Percentiles rank a stretch among this genome's conserved stretches.
Evolutionary conservation across 1,284 basidiomycete species (phyloP).

Genomic region (Cutaneotrichosporon curvatum): DNA sequence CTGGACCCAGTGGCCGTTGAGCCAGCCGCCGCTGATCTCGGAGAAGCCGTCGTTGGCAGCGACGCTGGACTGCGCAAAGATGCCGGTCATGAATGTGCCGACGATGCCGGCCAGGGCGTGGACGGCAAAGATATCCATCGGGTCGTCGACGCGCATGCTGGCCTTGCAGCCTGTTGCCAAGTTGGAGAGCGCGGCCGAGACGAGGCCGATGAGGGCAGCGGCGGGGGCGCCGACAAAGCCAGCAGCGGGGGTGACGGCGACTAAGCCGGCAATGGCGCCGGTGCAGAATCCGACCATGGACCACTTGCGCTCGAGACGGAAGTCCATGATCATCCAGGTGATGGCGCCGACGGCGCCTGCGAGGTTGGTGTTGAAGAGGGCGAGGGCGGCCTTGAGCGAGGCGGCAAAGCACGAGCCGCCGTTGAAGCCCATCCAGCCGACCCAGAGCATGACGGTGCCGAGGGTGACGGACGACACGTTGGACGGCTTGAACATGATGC

Average conservation of each 20-base stretch:
- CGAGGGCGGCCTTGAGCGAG: slow-evolving; percentile 77
- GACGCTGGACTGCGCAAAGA: slow-evolving; percentile 70
- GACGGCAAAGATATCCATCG: slow-evolving; percentile 72
- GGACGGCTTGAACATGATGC: slow-evolving; percentile 83
- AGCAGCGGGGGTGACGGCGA: slow-evolving; percentile 66
- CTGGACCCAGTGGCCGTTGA: slow-evolving; percentile 64
- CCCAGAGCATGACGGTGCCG: slow-evolving; percentile 84
- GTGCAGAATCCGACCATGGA: slow-evolving; percentile 82
- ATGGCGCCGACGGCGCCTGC: slow-evolving; percentile 55
- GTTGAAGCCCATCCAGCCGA: slow-evolving; percentile 62
- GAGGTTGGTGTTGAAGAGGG: slow-evolving; percentile 78
- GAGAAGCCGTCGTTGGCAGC: slow-evolving; percentile 59
- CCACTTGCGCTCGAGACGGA: slow-evolving; percentile 66
- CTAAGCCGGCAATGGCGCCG: slow-evolving; percentile 59
- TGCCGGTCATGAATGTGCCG: slow-evolving; percentile 58
- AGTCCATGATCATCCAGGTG: slow-evolving; percentile 85
- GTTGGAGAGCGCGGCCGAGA: slow-evolving; percentile 71
- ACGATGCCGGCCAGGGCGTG: slow-evolving; percentile 86
- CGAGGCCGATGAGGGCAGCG: slow-evolving; percentile 63
- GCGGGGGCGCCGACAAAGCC: slow-evolving; percentile 49
- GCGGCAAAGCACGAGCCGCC: slow-evolving; percentile 76
- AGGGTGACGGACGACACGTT: slow-evolving; percentile 75
- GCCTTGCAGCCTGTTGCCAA: slow-evolving; percentile 73
- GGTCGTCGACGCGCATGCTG: slow-evolving; percentile 44
- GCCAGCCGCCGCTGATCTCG: slow-evolving; percentile 61